Evolutionary conservation across 352 stramenopile genomes (phyloP).

Genomic region (Lagenidium giganteum): DNA sequence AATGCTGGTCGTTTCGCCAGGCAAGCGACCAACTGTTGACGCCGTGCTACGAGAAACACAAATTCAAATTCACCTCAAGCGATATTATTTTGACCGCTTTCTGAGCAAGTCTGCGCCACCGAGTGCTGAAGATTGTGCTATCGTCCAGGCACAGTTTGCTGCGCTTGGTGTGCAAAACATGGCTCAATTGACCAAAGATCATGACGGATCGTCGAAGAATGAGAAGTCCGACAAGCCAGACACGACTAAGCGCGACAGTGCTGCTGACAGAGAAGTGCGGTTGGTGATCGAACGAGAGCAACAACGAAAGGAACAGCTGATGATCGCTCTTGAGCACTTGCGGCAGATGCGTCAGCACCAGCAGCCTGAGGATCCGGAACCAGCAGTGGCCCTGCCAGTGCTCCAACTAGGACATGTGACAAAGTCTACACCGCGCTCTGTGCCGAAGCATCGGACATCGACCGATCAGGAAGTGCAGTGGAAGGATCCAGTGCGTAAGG

Average conservation of each 20-base stretch:
- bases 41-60: conserved; percentile 26
- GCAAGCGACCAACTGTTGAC: conserved; percentile 23
- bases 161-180: conserved; percentile 16
- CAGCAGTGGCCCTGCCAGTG: background rate
- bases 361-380: background rate
- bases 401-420: background rate
- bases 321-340: conserved; percentile 31
- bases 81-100: conserved; percentile 26
- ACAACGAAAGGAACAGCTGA: conserved; percentile 35
- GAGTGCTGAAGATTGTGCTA: conserved; percentile 11
- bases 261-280: conserved; percentile 14
- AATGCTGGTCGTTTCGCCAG: conserved; percentile 33
- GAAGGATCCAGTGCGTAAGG: conserved; percentile 30
- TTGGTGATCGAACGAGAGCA: conserved; percentile 20
- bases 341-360: conserved; percentile 31
- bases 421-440: background rate
- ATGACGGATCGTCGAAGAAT: background rate
- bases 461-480: conserved; percentile 18
- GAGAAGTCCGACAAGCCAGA: background rate
- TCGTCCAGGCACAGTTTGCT: conserved; percentile 20
- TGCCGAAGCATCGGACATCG: too few species aligned
- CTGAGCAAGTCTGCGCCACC: conserved; percentile 7
- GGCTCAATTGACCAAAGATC: background rate
- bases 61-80: conserved; percentile 22
- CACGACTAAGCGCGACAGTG: background rate